phyloP scores from a whole-genome alignment of 1,284 basidiomycete species.

The Xerocomus amazonicus region DNA sequence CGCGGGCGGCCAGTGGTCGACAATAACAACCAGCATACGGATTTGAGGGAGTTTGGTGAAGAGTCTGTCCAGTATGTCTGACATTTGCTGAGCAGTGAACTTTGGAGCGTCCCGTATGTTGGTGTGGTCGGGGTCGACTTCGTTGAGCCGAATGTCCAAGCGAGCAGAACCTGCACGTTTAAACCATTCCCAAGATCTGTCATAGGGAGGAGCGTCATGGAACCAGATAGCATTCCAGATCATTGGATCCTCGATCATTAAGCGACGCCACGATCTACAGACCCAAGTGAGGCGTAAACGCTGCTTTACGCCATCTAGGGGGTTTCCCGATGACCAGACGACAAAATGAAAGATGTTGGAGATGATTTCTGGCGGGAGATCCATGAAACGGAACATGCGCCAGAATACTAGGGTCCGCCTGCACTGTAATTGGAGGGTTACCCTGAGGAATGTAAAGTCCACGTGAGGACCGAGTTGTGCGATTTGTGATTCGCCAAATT shows the following conservation, averaged over 20 bases:
- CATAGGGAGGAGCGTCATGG: constrained; percentile 44
- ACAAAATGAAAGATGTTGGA: constrained; percentile 56
- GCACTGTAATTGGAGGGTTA: constrained; percentile 17
- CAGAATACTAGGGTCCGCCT: constrained; percentile 36
- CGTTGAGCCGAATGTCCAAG: constrained; percentile 56
- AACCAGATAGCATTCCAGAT: constrained; percentile 63
- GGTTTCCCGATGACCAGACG: constrained; percentile 42
- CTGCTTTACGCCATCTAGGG: constrained; percentile 34
- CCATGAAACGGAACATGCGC: constrained; percentile 52
- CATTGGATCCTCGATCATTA: constrained; percentile 46
- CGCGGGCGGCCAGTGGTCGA: constrained; percentile 49
- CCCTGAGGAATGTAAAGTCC: constrained; percentile 5
- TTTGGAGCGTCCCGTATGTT: constrained; percentile 22
- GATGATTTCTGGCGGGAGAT: constrained; percentile 62
- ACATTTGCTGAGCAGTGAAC: constrained; percentile 44
- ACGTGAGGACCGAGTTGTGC: constrained; percentile 18
- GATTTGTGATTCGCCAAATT: constrained; percentile 20
- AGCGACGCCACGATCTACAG: constrained; percentile 52
- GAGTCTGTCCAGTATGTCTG: constrained; percentile 42
- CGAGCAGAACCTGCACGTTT: constrained; percentile 48
- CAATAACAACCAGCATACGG: constrained; percentile 51
- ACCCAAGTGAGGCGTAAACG: constrained; percentile 54
- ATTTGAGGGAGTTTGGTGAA: constrained; percentile 49
- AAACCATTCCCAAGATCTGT: constrained; percentile 51
- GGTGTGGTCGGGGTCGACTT: constrained; percentile 27